These are phyloP conservation scores for Papilionanthe hybrid DNA, from an alignment of 116 monocot species.

Conservation along the genomic window DNA sequence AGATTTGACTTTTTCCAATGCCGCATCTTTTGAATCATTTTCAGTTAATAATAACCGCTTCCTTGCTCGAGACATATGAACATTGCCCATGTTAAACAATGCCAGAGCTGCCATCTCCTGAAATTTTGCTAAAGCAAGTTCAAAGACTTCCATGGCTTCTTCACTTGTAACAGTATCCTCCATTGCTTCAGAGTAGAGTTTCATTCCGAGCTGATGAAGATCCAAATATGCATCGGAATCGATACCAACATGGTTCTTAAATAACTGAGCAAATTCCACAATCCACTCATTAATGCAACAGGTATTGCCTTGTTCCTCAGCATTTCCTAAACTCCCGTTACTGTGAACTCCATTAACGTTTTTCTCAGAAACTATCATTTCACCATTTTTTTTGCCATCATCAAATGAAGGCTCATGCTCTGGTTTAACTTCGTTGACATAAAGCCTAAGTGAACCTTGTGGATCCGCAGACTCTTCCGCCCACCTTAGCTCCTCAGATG, in stretches of 20 bases:
- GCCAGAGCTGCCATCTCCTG: slow-evolving; percentile 70
- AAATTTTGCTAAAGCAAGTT: slow-evolving; percentile 47
- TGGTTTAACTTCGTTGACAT: slow-evolving; percentile 56
- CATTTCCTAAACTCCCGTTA: slow-evolving; percentile 23
- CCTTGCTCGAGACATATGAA: slow-evolving; percentile 72
- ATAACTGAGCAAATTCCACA: slow-evolving; percentile 55
- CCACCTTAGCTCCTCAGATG: slow-evolving; percentile 74
- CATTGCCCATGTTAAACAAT: slow-evolving; percentile 76
- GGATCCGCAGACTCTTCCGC: slow-evolving; percentile 66
- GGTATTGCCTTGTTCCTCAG: slow-evolving; percentile 21
- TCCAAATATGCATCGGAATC: slow-evolving; percentile 59
- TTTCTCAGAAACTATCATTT: slow-evolving; percentile 11
- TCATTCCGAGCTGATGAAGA: slow-evolving; percentile 62
- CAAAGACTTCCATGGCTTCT: slow-evolving; percentile 69
- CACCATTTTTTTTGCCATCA: slow-evolving; percentile 18
- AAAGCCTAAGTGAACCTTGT: slow-evolving; percentile 54
- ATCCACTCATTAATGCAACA: slow-evolving; percentile 56
- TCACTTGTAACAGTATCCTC: slow-evolving; percentile 62
- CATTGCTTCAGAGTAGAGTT: slow-evolving; percentile 70
- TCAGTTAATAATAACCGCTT: slow-evolving; percentile 47
- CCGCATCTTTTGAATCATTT: slow-evolving; percentile 35
- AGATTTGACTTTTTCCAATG: slow-evolving; percentile 27
- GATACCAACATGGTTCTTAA: slow-evolving; percentile 61
- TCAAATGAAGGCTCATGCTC: slow-evolving; percentile 47
- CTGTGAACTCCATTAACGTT: slow-evolving; percentile 23